Percentiles rank a stretch among this genome's conserved stretches.
Conservation (phyloP, 1,284 basidiomycete species). For the Apiotrichum mycotoxinovorans region DNA sequence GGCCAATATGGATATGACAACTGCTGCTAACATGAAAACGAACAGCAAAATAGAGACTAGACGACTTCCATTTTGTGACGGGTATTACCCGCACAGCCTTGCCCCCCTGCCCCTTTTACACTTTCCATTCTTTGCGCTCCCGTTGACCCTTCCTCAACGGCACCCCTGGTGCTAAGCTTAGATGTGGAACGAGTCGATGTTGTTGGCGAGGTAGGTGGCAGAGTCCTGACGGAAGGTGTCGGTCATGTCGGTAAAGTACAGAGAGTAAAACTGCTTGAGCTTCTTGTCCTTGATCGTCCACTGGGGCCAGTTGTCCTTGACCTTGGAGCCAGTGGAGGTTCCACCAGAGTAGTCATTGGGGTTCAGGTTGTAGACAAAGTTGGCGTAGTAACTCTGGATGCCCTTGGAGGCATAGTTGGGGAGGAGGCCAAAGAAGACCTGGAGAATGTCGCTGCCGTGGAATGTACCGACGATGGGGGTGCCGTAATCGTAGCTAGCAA, state of each 20-base stretch:
- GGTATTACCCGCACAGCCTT: no score
- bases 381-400: constrained; percentile 20
- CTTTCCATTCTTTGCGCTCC: no score
- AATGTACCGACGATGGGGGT: constrained; percentile 19
- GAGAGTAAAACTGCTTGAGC: constrained; percentile 13
- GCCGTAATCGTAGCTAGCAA: constrained; percentile 17
- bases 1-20: no score
- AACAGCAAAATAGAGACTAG: no score
- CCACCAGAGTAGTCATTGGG: constrained; percentile 18
- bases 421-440: constrained; percentile 21
- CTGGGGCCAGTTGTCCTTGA: constrained; percentile 13
- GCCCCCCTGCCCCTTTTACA: no score
- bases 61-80: no score
- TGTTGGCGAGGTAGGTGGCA: neutral
- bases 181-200: constrained; percentile 1
- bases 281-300: neutral
- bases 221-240: constrained; percentile 13
- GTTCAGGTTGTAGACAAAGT: constrained; percentile 24
- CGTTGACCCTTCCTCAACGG: no score
- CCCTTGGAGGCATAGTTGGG: constrained; percentile 15
- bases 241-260: constrained; percentile 3
- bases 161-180: no score
- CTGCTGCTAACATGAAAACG: no score
- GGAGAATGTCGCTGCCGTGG: constrained; percentile 16
- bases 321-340: constrained; percentile 3